Evolutionary conservation across 106 monocot species (phyloP), one percentile per base, ranked within the genome.

Genomic region (Xerophyta viscosa): DNA sequence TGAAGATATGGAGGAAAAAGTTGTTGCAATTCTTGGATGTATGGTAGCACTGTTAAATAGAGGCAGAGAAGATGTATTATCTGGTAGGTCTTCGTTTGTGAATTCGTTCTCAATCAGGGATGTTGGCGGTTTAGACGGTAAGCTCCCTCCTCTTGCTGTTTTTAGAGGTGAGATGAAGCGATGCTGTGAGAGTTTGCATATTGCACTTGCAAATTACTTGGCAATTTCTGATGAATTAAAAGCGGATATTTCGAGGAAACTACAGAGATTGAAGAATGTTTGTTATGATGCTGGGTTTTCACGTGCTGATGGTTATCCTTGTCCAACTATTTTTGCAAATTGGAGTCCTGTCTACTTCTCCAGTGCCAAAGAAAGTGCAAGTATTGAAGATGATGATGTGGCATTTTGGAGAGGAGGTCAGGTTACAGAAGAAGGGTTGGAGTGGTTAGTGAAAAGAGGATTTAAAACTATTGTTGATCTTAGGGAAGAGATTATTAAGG

Each of bases 351-450:
- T 98, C 27, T 86, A 77, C 50, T 62, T 86, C 43, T 76, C 91
- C 29, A 52, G 53, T 6, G 48, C 45, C 18, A 78, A 75, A 50
- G 66, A 78, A 70, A 58, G 43, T 3, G 45, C 15, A 18, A 8
- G 8, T 29, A 10, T 19, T 23, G 81, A 65, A 58, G 70, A 92
- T 74, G 37, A 29, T 64, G 90, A 83, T 46, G 77, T 86, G n/a
- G 82, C 79, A 63, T 99, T 99, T 66, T 99, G 98, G 98, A 86
- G 82, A 46, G 98, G 93, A 69, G 93, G 88, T 15, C 93, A 94
- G 58, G 84, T 88, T 28, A 94, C 93, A 13, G 81, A 72, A 72
- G 98, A 90, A 67, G 98, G 90, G 46, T 66, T 86, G 58, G 24
- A 50, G 1, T 99, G 98, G 98, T 52, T 99, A 48, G 23, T 99